Evolutionary conservation across 176 grass and related monocot genomes (phyloP).

Genomic region (Thinopyrum elongatum): DNA sequence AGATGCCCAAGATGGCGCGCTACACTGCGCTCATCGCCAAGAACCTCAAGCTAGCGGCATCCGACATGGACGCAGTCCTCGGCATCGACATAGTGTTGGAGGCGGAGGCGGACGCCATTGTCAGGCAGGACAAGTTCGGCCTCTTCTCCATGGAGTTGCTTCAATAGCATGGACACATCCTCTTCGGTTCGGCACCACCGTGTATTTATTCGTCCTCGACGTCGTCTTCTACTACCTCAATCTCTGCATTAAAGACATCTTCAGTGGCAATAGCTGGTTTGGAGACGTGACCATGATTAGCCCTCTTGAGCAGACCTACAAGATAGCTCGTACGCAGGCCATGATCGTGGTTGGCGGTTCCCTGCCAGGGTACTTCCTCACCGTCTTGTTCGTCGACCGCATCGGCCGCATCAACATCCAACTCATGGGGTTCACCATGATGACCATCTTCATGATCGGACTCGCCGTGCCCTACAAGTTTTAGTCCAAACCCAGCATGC

Average conservation of each 20-base stretch:
- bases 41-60: constrained; percentile 68
- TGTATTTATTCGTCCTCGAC: neutral
- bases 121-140: neutral
- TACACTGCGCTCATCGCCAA: constrained; percentile 66
- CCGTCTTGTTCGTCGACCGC: constrained; percentile 2
- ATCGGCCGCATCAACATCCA: constrained; percentile 36
- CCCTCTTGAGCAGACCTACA: too few relatives aligned
- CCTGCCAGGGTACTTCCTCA: constrained; percentile 27
- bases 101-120: neutral
- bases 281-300: neutral
- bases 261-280: neutral
- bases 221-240: constrained; percentile 12
- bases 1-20: constrained; percentile 73
- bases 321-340: neutral
- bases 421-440: too few relatives aligned
- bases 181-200: neutral
- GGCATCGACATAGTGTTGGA: neutral
- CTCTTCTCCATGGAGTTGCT: neutral
- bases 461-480: neutral
- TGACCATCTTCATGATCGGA: constrained; percentile 26
- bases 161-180: neutral
- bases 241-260: constrained; percentile 35
- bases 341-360: neutral
- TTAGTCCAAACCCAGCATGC: neutral
- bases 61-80: constrained; percentile 45